These are phyloP conservation scores for Leptographium wingfieldii DNA, from an alignment of 2,329 filamentous ascomycete species.

Conservation along the genomic window DNA sequence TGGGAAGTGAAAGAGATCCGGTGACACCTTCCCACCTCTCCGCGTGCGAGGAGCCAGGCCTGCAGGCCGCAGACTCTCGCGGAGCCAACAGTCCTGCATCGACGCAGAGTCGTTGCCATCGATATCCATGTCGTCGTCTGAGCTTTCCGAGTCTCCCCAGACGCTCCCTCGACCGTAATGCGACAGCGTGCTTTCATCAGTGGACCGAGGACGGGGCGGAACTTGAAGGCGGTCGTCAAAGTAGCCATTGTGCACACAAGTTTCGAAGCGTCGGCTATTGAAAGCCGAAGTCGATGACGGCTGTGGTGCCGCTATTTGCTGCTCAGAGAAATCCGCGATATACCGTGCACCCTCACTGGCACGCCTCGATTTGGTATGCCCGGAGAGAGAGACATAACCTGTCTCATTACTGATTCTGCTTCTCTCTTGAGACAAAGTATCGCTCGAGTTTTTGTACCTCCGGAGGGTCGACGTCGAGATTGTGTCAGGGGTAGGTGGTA, in stretches of 20 bases:
- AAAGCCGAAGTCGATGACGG: slow-evolving; percentile 21
- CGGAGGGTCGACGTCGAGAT: slow-evolving; percentile 43
- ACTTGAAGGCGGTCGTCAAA: slow-evolving; percentile 19
- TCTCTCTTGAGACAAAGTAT: slow-evolving; percentile 27
- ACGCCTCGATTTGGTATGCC: slow-evolving; percentile 15
- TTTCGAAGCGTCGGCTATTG: slow-evolving; percentile 17
- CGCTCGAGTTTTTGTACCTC: slow-evolving; percentile 36
- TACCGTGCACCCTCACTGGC: slow-evolving; percentile 13
- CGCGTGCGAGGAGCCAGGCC: slow-evolving; percentile 10
- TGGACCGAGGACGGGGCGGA: slow-evolving; percentile 32
- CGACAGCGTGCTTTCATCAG: slow-evolving; percentile 32
- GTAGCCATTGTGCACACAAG: slow-evolving; percentile 12
- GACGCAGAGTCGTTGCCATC: slow-evolving; percentile 35
- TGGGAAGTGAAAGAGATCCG: slow-evolving; percentile 43
- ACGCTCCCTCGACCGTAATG: slow-evolving; percentile 18
- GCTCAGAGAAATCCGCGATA: neutral
- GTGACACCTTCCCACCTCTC: slow-evolving; percentile 24
- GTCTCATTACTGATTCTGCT: slow-evolving; percentile 16
- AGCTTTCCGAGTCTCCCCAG: slow-evolving; percentile 32
- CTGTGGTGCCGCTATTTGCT: slow-evolving; percentile 10
- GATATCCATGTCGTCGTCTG: slow-evolving; percentile 21
- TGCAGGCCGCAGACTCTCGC: slow-evolving; percentile 34
- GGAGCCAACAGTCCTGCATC: slow-evolving; percentile 46
- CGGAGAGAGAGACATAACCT: slow-evolving; percentile 20
- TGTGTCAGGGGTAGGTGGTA: slow-evolving; percentile 48